Evolutionary conservation across 2,329 filamentous ascomycete genomes (phyloP), one percentile per base, ranked within the genome.

Genomic region (Exserohilum turcica): DNA sequence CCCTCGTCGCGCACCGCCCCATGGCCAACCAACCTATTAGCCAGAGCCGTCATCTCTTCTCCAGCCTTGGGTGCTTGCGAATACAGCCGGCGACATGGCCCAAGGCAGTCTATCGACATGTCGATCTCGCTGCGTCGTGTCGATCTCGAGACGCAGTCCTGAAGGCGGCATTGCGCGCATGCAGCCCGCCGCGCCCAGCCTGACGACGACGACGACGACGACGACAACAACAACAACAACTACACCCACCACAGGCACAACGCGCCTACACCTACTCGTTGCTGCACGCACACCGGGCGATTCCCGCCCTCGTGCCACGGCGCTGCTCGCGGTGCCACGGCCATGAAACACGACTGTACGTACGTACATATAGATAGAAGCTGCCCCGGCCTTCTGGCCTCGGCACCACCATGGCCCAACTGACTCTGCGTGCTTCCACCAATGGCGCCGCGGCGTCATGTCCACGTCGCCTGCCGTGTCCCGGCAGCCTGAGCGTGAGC

Each of bases 401-500:
- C 37, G 45, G 24, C 56, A 24, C 21, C 21, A 24, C 21, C 21
- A 24, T 24, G 21, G 21, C 4, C 21, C 21, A 24, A 24, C 4
- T 24, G 21, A 24, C 21, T 24, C 21, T 24, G 21, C 21, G 21
- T 5, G 4, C 21, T 24, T 24, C 21, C 21, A 24, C 21, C n/a
- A n/a, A 24, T 7, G 21, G 4, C 21, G 21, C 7, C 21, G 21
- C 21, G 21, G 21, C 7, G 48, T 43, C 46, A 31, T 27, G 29
- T 9, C 42, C 42, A 32, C 18, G 18, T 24, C 42, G 15, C 29
- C n/a, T 13, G 13, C 13, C 27, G 40, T 45, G 48, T 49, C 38
- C 51, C 51, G 40, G 49, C 27, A 52, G 48, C 50, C 52, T 43
- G 32, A n/a, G 8, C 27, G 10, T 43, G 48, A 52, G 48, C 50